Evolutionary conservation across 768 basidiomycete species (phyloP).

Genomic region (Termitomyces sp.): DNA sequence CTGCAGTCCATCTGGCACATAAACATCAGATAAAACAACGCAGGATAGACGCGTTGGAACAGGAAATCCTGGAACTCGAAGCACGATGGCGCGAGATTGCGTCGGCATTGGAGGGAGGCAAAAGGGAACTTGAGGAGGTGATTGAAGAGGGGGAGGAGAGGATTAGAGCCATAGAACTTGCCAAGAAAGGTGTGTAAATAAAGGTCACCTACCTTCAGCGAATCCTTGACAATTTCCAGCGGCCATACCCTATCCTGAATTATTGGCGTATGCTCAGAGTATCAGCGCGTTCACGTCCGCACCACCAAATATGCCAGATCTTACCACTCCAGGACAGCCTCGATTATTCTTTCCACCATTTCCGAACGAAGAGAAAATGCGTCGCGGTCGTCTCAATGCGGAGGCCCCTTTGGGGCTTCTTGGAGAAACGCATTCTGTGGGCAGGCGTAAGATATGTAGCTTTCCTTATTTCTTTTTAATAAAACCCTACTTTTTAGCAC

Average conservation of each 20-base stretch:
- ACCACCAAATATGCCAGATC: constrained; percentile 83
- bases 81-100: constrained; percentile 67
- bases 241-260: constrained; percentile 77
- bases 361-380: constrained; percentile 91
- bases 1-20: constrained; percentile 61
- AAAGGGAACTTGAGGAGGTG: constrained; percentile 63
- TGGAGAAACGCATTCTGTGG: constrained; percentile 81
- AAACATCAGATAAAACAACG: constrained; percentile 75
- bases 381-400: constrained; percentile 73
- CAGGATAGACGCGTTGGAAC: constrained; percentile 66
- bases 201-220: neutral
- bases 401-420: constrained; percentile 75
- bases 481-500: constrained; percentile 38
- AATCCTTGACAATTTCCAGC: constrained; percentile 35
- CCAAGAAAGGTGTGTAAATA: constrained; percentile 56
- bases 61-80: constrained; percentile 69
- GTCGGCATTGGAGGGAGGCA: constrained; percentile 59
- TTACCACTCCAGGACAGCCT: constrained; percentile 63
- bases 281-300: constrained; percentile 85
- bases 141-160: constrained; percentile 76
- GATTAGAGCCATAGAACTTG: constrained; percentile 64
- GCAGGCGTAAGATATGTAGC: constrained; percentile 49
- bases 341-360: constrained; percentile 88
- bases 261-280: constrained; percentile 82
- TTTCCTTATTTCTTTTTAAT: constrained; percentile 3